These are phyloP conservation scores for Stentor roeselii DNA, from an alignment of 73 alveolate genomes.

Conservation along the genomic window DNA sequence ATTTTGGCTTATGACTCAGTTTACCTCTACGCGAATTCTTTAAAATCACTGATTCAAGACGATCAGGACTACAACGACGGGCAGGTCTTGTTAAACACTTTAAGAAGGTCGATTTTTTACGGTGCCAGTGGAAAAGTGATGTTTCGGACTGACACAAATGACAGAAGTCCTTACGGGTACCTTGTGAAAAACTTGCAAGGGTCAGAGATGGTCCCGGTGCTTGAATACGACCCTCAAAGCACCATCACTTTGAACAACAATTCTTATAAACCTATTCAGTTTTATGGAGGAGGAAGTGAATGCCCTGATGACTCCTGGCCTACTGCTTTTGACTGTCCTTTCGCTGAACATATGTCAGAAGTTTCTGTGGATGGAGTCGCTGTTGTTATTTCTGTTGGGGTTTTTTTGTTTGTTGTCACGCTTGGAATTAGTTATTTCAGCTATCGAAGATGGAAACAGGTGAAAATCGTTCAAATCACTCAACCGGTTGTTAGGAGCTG, in stretches of 20 bases:
- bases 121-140: conserved; percentile 14
- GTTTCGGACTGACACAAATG: conserved; percentile 2
- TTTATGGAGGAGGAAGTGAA: neutral
- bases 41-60: neutral
- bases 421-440: neutral
- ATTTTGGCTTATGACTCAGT: conserved; percentile 6
- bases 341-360: conserved; percentile 5
- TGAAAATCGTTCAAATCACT: neutral
- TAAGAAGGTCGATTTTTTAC: neutral
- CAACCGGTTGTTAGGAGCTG: conserved; percentile 13
- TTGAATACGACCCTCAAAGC: neutral
- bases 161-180: neutral
- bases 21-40: neutral
- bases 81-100: neutral
- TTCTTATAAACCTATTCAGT: neutral
- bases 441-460: neutral
- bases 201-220: neutral
- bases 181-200: neutral
- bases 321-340: conserved; percentile 18
- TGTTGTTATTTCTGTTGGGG: neutral
- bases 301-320: conserved; percentile 19
- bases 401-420: neutral
- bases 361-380: neutral
- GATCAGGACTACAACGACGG: neutral
- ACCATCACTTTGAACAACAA: neutral